phyloP scores from a whole-genome alignment of 2,329 filamentous ascomycete species.

The Fusarium chaquense region DNA sequence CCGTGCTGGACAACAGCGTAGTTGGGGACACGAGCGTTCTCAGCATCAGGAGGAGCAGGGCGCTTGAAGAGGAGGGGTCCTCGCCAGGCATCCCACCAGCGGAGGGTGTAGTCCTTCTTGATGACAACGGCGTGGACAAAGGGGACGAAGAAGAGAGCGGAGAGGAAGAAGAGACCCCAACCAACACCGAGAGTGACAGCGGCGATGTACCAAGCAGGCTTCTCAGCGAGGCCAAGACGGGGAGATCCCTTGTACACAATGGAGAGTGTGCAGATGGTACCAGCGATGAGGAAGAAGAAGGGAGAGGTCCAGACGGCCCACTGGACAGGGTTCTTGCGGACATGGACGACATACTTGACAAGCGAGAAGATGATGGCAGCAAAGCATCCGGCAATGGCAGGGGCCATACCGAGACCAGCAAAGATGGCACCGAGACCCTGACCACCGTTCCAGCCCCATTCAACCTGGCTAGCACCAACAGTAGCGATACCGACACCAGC shows the following conservation, averaged over 20 bases:
- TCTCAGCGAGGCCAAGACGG: slow-evolving; percentile 50
- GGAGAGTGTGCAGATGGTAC: slow-evolving; percentile 78
- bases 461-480: slow-evolving; percentile 69
- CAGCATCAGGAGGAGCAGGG: slow-evolving; percentile 63
- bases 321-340: slow-evolving; percentile 76
- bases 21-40: slow-evolving; percentile 73
- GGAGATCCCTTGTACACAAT: slow-evolving; percentile 87
- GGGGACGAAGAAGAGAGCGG: slow-evolving; percentile 79
- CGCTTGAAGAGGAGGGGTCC: slow-evolving; percentile 76
- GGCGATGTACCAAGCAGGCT: slow-evolving; percentile 75
- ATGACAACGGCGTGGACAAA: slow-evolving; percentile 75
- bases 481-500: slow-evolving; percentile 77
- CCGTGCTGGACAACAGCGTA: slow-evolving; percentile 81
- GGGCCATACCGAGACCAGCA: slow-evolving; percentile 77
- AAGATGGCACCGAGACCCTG: slow-evolving; percentile 79
- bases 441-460: slow-evolving; percentile 78
- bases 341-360: slow-evolving; percentile 73
- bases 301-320: slow-evolving; percentile 81
- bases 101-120: slow-evolving; percentile 74
- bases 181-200: slow-evolving; percentile 75
- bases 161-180: slow-evolving; percentile 67
- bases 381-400: slow-evolving; percentile 73
- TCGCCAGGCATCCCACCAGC: slow-evolving; percentile 70
- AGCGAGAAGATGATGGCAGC: slow-evolving; percentile 75
- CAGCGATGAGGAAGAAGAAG: slow-evolving; percentile 82